Evolutionary conservation across 2,329 filamentous ascomycete species (phyloP).

Genomic region (Colletotrichum lindemuthianum): DNA sequence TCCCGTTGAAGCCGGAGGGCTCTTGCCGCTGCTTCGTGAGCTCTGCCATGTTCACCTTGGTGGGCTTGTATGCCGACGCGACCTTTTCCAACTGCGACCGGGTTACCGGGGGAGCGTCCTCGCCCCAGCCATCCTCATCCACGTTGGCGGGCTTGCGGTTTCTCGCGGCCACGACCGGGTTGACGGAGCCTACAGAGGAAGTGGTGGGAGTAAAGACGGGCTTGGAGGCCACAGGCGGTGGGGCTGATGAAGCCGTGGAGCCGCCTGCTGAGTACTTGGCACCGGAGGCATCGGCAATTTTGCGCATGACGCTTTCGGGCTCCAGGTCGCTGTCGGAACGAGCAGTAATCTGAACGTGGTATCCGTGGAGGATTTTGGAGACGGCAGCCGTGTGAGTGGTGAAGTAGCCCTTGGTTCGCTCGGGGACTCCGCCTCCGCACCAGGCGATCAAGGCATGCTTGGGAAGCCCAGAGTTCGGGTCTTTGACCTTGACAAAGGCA

Average conservation of each 20-base stretch:
- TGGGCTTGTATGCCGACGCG: slow-evolving; percentile 90
- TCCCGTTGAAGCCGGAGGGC: slow-evolving; percentile 63
- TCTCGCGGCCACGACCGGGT: slow-evolving; percentile 74
- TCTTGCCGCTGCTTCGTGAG: slow-evolving; percentile 79
- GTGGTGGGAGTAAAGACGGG: slow-evolving; percentile 87
- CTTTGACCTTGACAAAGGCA: slow-evolving; percentile 95
- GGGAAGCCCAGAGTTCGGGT: slow-evolving; percentile 87
- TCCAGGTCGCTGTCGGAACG: slow-evolving; percentile 90
- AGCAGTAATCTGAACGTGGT: slow-evolving; percentile 97
- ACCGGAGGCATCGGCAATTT: slow-evolving; percentile 93
- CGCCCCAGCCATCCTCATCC: slow-evolving; percentile 93
- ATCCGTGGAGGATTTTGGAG: slow-evolving; percentile 92
- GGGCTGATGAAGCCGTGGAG: slow-evolving; percentile 61
- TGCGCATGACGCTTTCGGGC: slow-evolving; percentile 88
- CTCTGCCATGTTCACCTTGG: slow-evolving; percentile 92
- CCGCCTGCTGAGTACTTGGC: slow-evolving; percentile 86
- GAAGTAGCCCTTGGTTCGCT: slow-evolving; percentile 98
- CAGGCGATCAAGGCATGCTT: slow-evolving; percentile 95
- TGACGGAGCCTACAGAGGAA: slow-evolving; percentile 64
- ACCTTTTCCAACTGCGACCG: slow-evolving; percentile 92
- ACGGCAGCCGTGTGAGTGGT: slow-evolving; percentile 92
- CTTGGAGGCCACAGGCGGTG: slow-evolving; percentile 85
- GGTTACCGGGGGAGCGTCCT: slow-evolving; percentile 90
- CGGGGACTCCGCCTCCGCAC: slow-evolving; percentile 98
- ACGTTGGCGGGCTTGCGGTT: slow-evolving; percentile 68